Base-by-base conservation (phyloP, 169 alveolate genomes). In the Cryptosporidium andersoni region DNA sequence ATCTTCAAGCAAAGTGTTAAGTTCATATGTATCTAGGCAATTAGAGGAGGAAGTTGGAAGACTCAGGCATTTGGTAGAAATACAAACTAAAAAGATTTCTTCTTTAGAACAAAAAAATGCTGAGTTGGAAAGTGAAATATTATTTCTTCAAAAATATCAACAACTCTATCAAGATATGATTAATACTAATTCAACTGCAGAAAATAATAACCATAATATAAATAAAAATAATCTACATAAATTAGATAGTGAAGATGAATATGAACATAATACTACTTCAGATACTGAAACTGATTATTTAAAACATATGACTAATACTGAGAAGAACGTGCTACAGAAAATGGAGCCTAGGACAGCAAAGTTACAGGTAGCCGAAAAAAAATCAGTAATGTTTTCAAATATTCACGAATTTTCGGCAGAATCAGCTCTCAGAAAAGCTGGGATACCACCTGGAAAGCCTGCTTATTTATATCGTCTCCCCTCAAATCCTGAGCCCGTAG, bases 391-490 rank as follows among this genome's bases (percentile, higher is more conserved):
- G 66, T 74, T 74, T 47, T 74, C 85, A 40, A 74, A 74, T 25
- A 74, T 74, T 9, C 85, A 74, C 16, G 74, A 74, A 45, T 74
- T 74, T 58, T 74, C 85, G 4, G 85, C 85, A 16, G 85, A 74
- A 43, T 74, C 85, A 3, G 85, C 85, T 11, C 62, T 74, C 14
- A 74, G 85, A 74, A 74, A 74, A 58, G 85, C 85, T 14, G 85
- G 85, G 43, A 68, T 74, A 16, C 85, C 85, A 2, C 85, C 85
- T 43, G 85, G 85, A 8, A 74, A 62, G n/a, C 85, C 85, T 62
- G 55, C 85, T 25, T 74, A 74, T 16, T 43, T 74, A 45, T 74
- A 74, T 60, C 40, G 85, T 11, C 85, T 68, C 5, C 85, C 85
- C 9, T 43, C 34, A 2, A 55, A 74, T 49, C 39, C 85, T 48